Evolutionary conservation across 2,329 filamentous ascomycete species (phyloP).

Genomic region (Annulohypoxylon truncatum): DNA sequence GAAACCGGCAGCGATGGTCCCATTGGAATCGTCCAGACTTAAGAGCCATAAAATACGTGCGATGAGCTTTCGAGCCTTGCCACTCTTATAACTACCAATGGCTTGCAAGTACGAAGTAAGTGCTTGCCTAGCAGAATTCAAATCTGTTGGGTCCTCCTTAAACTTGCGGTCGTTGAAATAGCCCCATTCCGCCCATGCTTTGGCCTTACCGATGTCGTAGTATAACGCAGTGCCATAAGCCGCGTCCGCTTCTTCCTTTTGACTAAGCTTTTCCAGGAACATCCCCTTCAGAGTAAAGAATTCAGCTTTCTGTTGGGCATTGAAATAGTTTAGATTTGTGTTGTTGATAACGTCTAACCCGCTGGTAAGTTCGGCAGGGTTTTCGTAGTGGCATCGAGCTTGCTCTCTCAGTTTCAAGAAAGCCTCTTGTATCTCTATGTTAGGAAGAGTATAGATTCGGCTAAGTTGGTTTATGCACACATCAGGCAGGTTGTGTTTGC

Average conservation of each 20-base stretch:
- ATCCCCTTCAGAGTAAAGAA: constrained; percentile 99
- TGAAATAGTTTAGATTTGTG: constrained; percentile 99
- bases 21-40: constrained; percentile 89
- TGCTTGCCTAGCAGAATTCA: constrained; percentile 88
- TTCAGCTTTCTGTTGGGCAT: constrained; percentile 93
- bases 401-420: constrained; percentile 99
- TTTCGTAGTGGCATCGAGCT: constrained; percentile 98
- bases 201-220: constrained; percentile 94
- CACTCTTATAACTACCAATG: constrained; percentile 94
- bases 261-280: constrained; percentile 94
- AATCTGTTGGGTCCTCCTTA: constrained; percentile 86
- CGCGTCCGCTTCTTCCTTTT: constrained; percentile 90
- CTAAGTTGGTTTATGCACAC: constrained; percentile 98
- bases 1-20: constrained; percentile 85
- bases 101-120: constrained; percentile 97
- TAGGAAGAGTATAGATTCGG: constrained; percentile 97
- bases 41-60: constrained; percentile 95
- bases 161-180: constrained; percentile 98
- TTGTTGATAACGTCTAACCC: constrained; percentile 99
- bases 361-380: constrained; percentile 88
- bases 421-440: constrained; percentile 99
- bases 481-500: constrained; percentile 95
- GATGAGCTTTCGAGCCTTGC: constrained; percentile 93
- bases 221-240: constrained; percentile 95
- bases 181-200: constrained; percentile 99